These are phyloP conservation scores for Penicillium sp. DNA, from an alignment of 2,329 filamentous ascomycete genomes.

Conservation along the genomic window DNA sequence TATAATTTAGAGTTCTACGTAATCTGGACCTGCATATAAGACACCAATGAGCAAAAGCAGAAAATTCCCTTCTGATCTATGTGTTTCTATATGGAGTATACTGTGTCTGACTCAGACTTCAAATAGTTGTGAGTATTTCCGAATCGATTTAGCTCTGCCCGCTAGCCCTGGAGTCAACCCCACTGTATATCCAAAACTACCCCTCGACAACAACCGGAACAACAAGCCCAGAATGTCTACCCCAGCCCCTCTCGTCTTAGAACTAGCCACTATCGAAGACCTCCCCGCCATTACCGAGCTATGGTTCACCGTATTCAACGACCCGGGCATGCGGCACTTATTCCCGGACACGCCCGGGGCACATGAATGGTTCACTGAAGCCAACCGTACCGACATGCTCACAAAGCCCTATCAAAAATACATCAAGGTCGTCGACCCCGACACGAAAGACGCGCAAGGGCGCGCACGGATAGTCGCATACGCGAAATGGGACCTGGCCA, in stretches of 20 bases:
- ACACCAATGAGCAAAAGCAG: background rate
- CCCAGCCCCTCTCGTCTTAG: slow-evolving; percentile 1
- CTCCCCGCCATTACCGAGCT: slow-evolving; percentile 21
- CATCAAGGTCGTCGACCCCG: slow-evolving; percentile 26
- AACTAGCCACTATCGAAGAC: slow-evolving; percentile 21
- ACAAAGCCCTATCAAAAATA: slow-evolving; percentile 25
- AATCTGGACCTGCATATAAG: background rate
- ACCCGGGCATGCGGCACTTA: slow-evolving; percentile 15
- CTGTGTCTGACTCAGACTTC: background rate
- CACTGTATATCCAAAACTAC: background rate
- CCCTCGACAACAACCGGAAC: background rate
- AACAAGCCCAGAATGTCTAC: background rate
- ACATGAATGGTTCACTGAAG: slow-evolving; percentile 25
- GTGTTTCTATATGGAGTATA: background rate
- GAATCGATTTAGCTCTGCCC: background rate
- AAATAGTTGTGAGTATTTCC: background rate
- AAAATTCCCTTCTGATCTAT: background rate
- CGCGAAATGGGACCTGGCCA: slow-evolving; percentile 29
- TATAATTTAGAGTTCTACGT: background rate
- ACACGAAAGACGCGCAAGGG: slow-evolving; percentile 2
- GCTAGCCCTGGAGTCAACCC: background rate
- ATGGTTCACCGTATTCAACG: slow-evolving; percentile 26
- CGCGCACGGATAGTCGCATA: slow-evolving; percentile 22
- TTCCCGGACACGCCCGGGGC: slow-evolving; percentile 28
- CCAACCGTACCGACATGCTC: slow-evolving; percentile 19